These are phyloP conservation scores for Penicillium cataractarum DNA, from an alignment of 495 filamentous ascomycete genomes.

Conservation along the genomic window DNA sequence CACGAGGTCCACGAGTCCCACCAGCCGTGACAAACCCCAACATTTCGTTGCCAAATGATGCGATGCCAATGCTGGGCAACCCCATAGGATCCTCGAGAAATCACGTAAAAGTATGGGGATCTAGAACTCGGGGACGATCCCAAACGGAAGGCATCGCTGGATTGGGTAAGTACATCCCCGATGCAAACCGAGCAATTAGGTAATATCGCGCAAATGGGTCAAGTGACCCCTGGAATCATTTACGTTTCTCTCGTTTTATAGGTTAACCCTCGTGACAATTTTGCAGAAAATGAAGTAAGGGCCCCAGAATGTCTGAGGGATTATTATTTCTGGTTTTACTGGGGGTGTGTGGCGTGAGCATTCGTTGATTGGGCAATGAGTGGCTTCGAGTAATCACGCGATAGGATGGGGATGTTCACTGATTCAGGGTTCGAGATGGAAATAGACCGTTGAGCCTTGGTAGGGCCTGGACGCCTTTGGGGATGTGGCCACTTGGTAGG, in stretches of 20 bases:
- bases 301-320: conserved; percentile 8
- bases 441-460: not conserved
- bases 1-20: no score
- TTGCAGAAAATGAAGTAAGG: conserved; percentile 6
- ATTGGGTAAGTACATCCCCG: conserved; percentile 18
- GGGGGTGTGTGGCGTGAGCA: not conserved
- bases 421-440: not conserved
- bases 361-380: not conserved
- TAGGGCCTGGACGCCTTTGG: not conserved
- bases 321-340: no score
- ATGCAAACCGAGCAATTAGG: conserved; percentile 16
- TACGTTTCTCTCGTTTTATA: conserved; percentile 11
- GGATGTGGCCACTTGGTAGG: not conserved
- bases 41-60: conserved; percentile 3
- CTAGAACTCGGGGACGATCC: conserved; percentile 13
- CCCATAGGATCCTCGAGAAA: not conserved
- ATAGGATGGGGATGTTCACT: not conserved
- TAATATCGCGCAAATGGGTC: conserved; percentile 22
- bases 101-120: conserved; percentile 19
- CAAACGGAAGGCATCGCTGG: conserved; percentile 10
- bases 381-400: not conserved
- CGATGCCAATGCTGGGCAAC: conserved; percentile 6
- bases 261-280: not conserved
- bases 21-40: no score
- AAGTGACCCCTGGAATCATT: conserved; percentile 13